Base-by-base conservation (phyloP, 176 grass and related monocot species). In the Oryza officinalis region DNA sequence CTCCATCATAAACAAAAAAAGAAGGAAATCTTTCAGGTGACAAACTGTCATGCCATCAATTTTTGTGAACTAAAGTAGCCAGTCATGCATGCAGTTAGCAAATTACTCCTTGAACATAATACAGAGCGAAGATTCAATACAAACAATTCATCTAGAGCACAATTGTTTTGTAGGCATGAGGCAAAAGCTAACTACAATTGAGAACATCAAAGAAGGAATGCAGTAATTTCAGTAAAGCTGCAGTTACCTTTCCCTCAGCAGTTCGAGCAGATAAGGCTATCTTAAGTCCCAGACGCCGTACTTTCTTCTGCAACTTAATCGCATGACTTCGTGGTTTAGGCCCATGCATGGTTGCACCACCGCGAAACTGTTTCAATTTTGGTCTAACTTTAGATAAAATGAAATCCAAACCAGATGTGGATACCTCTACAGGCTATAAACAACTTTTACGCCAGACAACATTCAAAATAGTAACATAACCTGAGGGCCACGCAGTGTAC, bases 281-380 rank as follows among this genome's bases (percentile, higher is more conserved):
- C 86, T 98, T 98, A 66, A 94, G 89, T 76, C 91, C 91, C 27
- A 99, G 74, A 45, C 81, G 89, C 0, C 86, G 61, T 54, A 99
- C 91, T 87, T 96, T 99, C 93, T 99, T 96, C 75, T 92, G 93
- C 54, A 91, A 86, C 77, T 99, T 96, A 81, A 96, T 88, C 14
- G 91, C 91, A 88, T 99, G 96, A 78, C 91, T 96, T 63, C 93
- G 70, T 87, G 93, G 93, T 84, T 98, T 95, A 71, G 96, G 91
- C 30, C 89, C 96, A 96, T 99, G 96, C 85, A 93, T 92, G 20
- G 85, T 86, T 45, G 91, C 93, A 83, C 93, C 96, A 72, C 83
- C 88, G 12, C 87, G 83, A 41, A 99, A 99, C 96, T 94, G 89
- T 90, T 87, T 80, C 38, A 57, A 44, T 79, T 84, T 38, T 11